Evolutionary conservation across 2,329 filamentous ascomycete species (phyloP).

Genomic region (Aspergillus ibericus): DNA sequence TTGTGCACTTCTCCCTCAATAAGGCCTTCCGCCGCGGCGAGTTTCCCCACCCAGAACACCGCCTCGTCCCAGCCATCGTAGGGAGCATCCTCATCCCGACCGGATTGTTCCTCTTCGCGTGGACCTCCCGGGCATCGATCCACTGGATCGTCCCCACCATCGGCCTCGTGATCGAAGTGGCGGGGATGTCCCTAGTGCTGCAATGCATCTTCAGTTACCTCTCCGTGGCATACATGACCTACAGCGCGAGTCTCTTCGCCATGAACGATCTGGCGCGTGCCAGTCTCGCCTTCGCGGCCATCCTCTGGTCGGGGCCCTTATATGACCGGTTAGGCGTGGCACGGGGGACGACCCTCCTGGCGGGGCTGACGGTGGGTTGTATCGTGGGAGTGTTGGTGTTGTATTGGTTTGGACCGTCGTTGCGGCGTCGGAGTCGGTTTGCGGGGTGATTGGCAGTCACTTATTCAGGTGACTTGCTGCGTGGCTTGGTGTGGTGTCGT

Average conservation of each 20-base stretch:
- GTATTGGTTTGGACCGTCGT: background rate
- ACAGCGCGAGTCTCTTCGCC: constrained; percentile 27
- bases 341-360: background rate
- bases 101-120: constrained; percentile 40
- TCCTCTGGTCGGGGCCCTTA: background rate
- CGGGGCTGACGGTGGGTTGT: background rate
- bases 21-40: background rate
- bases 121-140: constrained; percentile 48
- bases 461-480: too few relatives aligned
- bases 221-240: constrained; percentile 24
- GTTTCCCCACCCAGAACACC: background rate
- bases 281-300: background rate
- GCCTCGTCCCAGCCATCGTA: background rate
- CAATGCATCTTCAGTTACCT: constrained; percentile 30
- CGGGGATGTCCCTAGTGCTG: constrained; percentile 1
- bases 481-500: too few relatives aligned
- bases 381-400: background rate
- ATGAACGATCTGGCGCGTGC: constrained; percentile 19
- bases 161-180: constrained; percentile 1
- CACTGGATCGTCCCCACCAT: constrained; percentile 44
- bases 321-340: background rate
- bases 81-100: background rate
- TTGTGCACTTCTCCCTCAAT: background rate
- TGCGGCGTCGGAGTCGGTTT: background rate
- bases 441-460: background rate